phyloP scores from a whole-genome alignment of 1,284 basidiomycete genomes.

The Ustilago nuda region DNA sequence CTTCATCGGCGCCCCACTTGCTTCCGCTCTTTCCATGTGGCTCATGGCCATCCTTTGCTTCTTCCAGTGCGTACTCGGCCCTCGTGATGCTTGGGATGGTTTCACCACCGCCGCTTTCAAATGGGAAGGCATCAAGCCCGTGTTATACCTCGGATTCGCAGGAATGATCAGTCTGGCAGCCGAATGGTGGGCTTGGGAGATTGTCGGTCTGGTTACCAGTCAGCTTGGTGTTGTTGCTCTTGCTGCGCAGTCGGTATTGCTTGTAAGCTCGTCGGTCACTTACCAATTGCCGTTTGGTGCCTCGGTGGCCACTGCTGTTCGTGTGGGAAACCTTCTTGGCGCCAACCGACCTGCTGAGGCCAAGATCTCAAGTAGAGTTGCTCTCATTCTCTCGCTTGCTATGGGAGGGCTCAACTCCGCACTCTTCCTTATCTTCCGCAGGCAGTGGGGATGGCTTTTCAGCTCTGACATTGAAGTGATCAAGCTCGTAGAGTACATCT shows the following conservation, averaged over 20 bases:
- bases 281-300: slow-evolving; percentile 87
- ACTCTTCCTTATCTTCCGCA: slow-evolving; percentile 79
- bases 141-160: slow-evolving; percentile 57
- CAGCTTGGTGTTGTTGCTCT: slow-evolving; percentile 71
- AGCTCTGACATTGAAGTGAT: slow-evolving; percentile 83
- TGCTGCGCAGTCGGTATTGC: slow-evolving; percentile 77
- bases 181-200: slow-evolving; percentile 94
- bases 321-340: slow-evolving; percentile 74
- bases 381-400: slow-evolving; percentile 53
- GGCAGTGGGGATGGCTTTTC: slow-evolving; percentile 83
- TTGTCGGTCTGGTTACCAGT: slow-evolving; percentile 71
- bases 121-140: slow-evolving; percentile 49
- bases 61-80: slow-evolving; percentile 73
- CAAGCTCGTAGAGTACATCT: slow-evolving; percentile 76
- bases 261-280: slow-evolving; percentile 79
- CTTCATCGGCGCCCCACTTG: slow-evolving; percentile 91
- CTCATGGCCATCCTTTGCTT: slow-evolving; percentile 74
- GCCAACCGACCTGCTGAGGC: slow-evolving; percentile 68
- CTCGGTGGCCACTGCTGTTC: slow-evolving; percentile 83
- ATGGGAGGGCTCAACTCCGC: slow-evolving; percentile 71
- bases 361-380: slow-evolving; percentile 62
- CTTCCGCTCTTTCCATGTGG: slow-evolving; percentile 88
- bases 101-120: slow-evolving; percentile 72
- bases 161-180: slow-evolving; percentile 77
- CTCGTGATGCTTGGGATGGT: slow-evolving; percentile 86